Evolutionary conservation across 1,284 basidiomycete genomes (phyloP), one percentile per base, ranked within the genome.

Genomic region (Entoloma clypeatum): DNA sequence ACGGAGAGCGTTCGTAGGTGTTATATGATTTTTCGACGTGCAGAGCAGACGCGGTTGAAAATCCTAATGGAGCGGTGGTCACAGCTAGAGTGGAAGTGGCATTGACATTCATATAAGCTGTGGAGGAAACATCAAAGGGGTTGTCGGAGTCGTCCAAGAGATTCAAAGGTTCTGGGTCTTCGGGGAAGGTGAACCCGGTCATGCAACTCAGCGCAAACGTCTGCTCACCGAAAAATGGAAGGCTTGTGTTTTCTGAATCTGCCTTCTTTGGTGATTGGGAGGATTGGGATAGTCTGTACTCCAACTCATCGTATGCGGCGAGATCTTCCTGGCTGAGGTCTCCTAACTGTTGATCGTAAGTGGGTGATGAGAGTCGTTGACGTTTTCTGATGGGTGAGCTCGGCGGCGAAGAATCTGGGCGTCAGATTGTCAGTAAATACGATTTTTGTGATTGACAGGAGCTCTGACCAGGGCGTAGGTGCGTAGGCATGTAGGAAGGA

Each of bases 341-440:
- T 5, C 57, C 67, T 14, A 76, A 57, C 45, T 76, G 73, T 25
- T 73, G 69, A 42, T 84, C 82, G 51, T 78, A 81, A n/a, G 77
- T 75, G 1, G 83, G 81, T 5, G 82, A 86, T 1, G 80, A 82
- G 26, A 82, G 65, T 32, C 82, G 69, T 51, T 74, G 73, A 22
- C 77, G 68, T 60, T 86, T 81, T 22, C 64, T 61, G 17, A 60
- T 53, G 14, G 72, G 73, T 18, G 72, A 74, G 28, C 49, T 54
- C 29, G 54, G 59, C 1, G 60, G 63, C 35, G 58, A 56, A 10
- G 45, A 44, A 41, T 32, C 57, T 55, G 33, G n/a, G n/a, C n/a
- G n/a, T n/a, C n/a, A n/a, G n/a, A n/a, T n/a, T n/a, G n/a, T n/a
- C n/a, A n/a, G n/a, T n/a, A n/a, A n/a, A n/a, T n/a, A n/a, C n/a